Base-by-base conservation (phyloP, 2,329 filamentous ascomycete species). In the Monilinia polystroma region DNA sequence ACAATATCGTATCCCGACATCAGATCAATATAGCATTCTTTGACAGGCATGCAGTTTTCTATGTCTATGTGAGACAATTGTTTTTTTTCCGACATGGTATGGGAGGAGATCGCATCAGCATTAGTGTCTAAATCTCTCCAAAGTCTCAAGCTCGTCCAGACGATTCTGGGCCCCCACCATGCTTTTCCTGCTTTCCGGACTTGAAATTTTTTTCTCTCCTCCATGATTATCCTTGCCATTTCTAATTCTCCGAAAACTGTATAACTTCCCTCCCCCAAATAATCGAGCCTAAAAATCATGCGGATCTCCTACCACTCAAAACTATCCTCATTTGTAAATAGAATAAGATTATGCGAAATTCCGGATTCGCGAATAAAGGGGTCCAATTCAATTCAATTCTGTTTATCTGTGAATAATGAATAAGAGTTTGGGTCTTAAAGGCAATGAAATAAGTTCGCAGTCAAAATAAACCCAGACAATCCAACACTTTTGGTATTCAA, bases 1-100 rank as follows among this genome's bases (percentile, higher is more conserved):
- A 96, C 92, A 16, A 97, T 80, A 77, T 97, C 93, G 78, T 92
- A 97, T 20, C 93, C 93, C 29, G 90, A 87, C 72, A 97, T 87
- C 7, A 95, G 81, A 52, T 91, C 81, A 0, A 93, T 91, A 75
- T 89, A 93, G 38, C 85, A 82, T 65, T 89, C 80, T 78, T 97
- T 97, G 72, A 90, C 88, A 11, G 85, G 82, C 72, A 97, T 91
- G 78, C 92, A 96, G 70, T 90, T 80, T 74, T 92, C 89, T 92
- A 97, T 97, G 76, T 85, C 87, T 73, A 47, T 47, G 20, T 3
- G 18, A 47, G 41, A 41, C 4, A 20, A 12, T 58, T 14, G 23
- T 23, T 32, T 23, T 0, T 32, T 58, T 16, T 47, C 10, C 6
- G 18, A 1, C 12, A 5, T 4, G 26, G 45, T n/a, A 47, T 14